Base-by-base conservation (phyloP, 495 filamentous ascomycete genomes). In the Tuber borchii region DNA sequence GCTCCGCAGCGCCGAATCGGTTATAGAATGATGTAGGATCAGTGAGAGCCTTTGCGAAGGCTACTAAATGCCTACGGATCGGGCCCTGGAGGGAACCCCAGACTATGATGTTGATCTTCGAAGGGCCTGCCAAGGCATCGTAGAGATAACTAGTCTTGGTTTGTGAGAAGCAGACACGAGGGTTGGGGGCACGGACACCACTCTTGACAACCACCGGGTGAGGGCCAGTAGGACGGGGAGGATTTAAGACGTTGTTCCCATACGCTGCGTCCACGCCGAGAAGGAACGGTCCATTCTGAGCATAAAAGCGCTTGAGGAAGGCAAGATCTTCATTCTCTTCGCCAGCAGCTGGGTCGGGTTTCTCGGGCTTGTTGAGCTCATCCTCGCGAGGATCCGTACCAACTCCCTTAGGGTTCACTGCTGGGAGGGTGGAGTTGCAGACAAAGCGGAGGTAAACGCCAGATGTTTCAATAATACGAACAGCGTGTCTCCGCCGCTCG, bases 361-460 rank as follows among this genome's bases (percentile, higher is more conserved):
- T 69, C 51, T 39, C 51, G 69, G 31, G n/a, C 14, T 31, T 16
- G 44, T 71, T 56, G 7, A 71, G 69, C 42, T 75, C 76, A 51
- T 74, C 77, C 26, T 44, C 34, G 7, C 74, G 74, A 6, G 74
- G 74, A 44, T 76, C 74, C 10, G 74, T 76, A 39, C 75, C 73
- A 39, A 82, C 69, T 20, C 75, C 76, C 40, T 70, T 70, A n/a
- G 80, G 76, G 46, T 81, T 48, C 16, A 80, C 74, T 45, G 81
- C 17, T 7, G 80, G 77, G 2, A 78, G 48, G 14, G 77, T 44
- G 14, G 81, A 82, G 42, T 82, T 83, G 77, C 84, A 85, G 43
- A 83, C 73, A 71, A 84, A 84, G 22, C 84, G 83, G 22, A 86
- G 71, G 73, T 85, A 85, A 6, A 76, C 72, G 16, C 83, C 83